Conservation (phyloP, 768 basidiomycete species). For the Gautieria morchelliformis region DNA sequence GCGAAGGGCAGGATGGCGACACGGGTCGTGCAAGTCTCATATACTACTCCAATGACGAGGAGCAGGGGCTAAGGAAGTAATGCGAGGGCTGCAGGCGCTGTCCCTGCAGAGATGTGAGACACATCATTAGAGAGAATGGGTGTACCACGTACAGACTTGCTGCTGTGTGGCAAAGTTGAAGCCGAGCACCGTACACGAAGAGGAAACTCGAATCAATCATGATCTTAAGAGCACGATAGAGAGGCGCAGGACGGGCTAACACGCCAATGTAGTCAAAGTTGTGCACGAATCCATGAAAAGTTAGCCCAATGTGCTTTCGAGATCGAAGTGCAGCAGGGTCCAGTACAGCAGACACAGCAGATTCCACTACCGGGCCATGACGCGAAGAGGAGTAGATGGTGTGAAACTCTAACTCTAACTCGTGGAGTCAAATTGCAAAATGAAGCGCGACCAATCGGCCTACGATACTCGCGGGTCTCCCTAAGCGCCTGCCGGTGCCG, state of each 20-base stretch:
- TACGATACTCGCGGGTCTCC: no score
- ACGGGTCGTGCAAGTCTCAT: slow-evolving; percentile 57
- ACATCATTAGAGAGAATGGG: background rate
- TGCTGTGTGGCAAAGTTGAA: slow-evolving; percentile 69
- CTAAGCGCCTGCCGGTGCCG: no score
- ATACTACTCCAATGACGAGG: slow-evolving; percentile 50
- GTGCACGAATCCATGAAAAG: slow-evolving; percentile 33
- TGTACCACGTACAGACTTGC: slow-evolving; percentile 54
- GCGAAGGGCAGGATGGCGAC: slow-evolving; percentile 65
- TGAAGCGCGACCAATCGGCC: no score
- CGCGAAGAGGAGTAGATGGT: no score
- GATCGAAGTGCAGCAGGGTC: slow-evolving; percentile 49
- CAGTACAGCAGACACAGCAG: slow-evolving; percentile 41
- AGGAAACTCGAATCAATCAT: slow-evolving; percentile 38
- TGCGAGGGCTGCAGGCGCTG: slow-evolving; percentile 46
- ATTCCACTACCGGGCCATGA: no score
- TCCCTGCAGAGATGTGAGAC: slow-evolving; percentile 40
- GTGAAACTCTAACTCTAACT: no score
- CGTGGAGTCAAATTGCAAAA: no score
- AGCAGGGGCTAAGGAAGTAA: slow-evolving; percentile 51
- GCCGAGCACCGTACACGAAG: slow-evolving; percentile 72
- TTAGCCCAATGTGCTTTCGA: slow-evolving; percentile 36
- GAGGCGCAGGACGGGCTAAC: slow-evolving; percentile 32
- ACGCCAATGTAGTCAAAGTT: slow-evolving; percentile 73
- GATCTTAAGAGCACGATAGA: no score